A percentile compares a stretch with the other conserved stretches of the same genome.
These are phyloP conservation scores for Calophaca sinica DNA, from an alignment of 306 rosid species.

Conservation along the genomic window DNA sequence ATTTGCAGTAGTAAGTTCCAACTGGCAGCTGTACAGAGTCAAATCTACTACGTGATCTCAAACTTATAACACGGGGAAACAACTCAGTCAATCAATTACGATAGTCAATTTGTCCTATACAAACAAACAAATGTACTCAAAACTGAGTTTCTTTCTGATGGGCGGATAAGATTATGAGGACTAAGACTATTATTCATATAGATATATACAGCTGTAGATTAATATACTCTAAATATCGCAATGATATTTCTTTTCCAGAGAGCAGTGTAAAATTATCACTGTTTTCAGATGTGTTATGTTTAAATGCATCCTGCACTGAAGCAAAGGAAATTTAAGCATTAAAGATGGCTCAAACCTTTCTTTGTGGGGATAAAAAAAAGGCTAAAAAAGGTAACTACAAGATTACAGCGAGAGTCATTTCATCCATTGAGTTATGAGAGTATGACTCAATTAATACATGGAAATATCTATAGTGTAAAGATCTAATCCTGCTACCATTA, in stretches of 20 bases:
- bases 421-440: conserved; percentile 6
- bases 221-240: conserved; percentile 11
- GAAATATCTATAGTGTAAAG: conserved; percentile 31
- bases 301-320: not conserved
- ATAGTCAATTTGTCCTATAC: conserved; percentile 18
- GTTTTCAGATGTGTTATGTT: no score
- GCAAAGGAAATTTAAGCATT: conserved; percentile 9
- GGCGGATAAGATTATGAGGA: conserved; percentile 7
- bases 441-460: conserved; percentile 27
- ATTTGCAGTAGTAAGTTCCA: conserved; percentile 13
- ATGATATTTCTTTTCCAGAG: conserved; percentile 30
- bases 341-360: conserved; percentile 5
- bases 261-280: not conserved
- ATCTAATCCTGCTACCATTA: conserved; percentile 30
- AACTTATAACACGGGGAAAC: not conserved
- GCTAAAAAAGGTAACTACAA: conserved; percentile 11
- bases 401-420: conserved; percentile 3
- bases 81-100: no score
- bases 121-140: not conserved
- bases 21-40: conserved; percentile 5
- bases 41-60: conserved; percentile 17
- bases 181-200: not conserved
- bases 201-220: not conserved
- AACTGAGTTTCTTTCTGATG: conserved; percentile 3
- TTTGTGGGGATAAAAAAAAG: not conserved